These are phyloP conservation scores for Crinitomyces ghanaensis DNA, from an alignment of 805 yeast species.

Conservation along the genomic window DNA sequence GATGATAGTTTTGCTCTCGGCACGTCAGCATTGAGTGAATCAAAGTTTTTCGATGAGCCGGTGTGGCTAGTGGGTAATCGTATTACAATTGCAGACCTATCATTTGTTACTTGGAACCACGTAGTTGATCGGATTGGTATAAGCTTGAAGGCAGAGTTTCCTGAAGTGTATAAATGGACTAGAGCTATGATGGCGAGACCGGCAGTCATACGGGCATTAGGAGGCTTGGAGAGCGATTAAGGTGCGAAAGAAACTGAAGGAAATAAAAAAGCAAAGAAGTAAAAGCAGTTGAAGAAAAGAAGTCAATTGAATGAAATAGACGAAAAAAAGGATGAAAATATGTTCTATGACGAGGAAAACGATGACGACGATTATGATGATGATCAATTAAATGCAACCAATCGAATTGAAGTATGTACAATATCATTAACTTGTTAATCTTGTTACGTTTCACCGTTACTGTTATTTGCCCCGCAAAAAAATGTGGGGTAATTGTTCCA, in stretches of 20 bases:
- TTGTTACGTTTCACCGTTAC: no score
- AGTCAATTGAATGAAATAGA: no score
- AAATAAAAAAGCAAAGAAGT: not conserved
- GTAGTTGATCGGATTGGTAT: constrained; percentile 90
- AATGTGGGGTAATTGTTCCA: no score
- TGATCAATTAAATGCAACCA: no score
- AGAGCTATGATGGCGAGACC: constrained; percentile 92
- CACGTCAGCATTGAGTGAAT: constrained; percentile 73
- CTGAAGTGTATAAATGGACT: constrained; percentile 95
- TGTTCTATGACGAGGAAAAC: no score
- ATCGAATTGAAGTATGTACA: no score
- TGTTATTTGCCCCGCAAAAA: no score
- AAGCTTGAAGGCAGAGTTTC: constrained; percentile 65
- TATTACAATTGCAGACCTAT: constrained; percentile 73
- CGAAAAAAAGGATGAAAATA: no score
- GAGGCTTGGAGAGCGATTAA: constrained; percentile 38
- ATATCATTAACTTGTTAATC: no score
- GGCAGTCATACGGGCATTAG: constrained; percentile 74
- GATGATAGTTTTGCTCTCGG: constrained; percentile 83
- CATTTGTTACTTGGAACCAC: constrained; percentile 95
- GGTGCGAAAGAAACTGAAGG: not conserved
- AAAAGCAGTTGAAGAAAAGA: no score
- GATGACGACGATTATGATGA: no score
- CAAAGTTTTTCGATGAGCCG: constrained; percentile 82
- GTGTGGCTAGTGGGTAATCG: constrained; percentile 90